A percentile compares a stretch with the other conserved stretches of the same genome.
Evolutionary conservation across 1,284 basidiomycete species (phyloP).

Genomic region (Peniophora sp.): DNA sequence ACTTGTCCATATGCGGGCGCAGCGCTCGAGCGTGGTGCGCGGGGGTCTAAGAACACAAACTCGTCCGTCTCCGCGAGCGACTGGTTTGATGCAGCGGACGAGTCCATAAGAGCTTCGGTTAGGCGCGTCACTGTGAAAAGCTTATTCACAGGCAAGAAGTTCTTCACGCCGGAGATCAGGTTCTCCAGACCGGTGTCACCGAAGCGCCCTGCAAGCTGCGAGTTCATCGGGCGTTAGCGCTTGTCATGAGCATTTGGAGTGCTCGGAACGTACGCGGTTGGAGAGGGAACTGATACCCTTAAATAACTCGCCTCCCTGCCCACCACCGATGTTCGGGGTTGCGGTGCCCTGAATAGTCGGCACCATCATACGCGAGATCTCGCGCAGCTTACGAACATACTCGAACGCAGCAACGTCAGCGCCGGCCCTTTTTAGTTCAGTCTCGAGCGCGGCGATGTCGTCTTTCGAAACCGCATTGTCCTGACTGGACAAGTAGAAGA

Average conservation of each 20-base stretch:
- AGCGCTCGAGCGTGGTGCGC: constrained; percentile 56
- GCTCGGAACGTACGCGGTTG: constrained; percentile 65
- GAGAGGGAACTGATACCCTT: constrained; percentile 90
- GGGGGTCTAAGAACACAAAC: constrained; percentile 91
- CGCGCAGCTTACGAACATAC: constrained; percentile 88
- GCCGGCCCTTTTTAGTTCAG: constrained; percentile 74
- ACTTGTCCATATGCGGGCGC: constrained; percentile 25
- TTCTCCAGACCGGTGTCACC: constrained; percentile 95
- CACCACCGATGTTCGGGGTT: constrained; percentile 66
- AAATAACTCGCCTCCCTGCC: constrained; percentile 73
- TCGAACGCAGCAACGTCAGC: constrained; percentile 83
- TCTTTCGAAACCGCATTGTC: constrained; percentile 79
- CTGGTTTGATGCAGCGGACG: constrained; percentile 83
- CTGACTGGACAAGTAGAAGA: constrained; percentile 86
- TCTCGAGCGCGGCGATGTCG: constrained; percentile 83
- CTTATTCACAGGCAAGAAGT: constrained; percentile 95
- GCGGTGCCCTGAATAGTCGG: constrained; percentile 48
- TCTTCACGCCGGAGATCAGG: constrained; percentile 95
- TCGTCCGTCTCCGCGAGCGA: constrained; percentile 96
- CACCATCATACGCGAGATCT: constrained; percentile 80
- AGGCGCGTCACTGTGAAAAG: constrained; percentile 89
- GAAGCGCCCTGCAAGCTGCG: constrained; percentile 81
- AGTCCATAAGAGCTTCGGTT: constrained; percentile 96
- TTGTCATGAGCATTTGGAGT: background rate
- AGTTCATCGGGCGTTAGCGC: background rate